phyloP scores from a whole-genome alignment of 345 rosid genomes.

The Populus alba region DNA sequence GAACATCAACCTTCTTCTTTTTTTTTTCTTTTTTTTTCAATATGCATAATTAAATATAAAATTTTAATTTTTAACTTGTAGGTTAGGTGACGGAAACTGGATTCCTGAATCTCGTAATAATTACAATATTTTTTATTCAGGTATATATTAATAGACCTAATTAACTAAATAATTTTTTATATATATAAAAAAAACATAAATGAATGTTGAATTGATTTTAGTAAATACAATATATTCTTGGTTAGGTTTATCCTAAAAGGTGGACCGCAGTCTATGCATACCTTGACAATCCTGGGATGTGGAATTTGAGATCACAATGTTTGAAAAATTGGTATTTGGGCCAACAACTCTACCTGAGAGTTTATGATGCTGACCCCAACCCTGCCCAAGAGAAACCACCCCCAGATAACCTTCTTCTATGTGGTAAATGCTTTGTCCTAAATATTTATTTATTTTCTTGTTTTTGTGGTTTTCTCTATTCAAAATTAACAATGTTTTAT shows the following conservation, averaged over 20 bases:
- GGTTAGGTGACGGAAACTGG: conserved; percentile 65
- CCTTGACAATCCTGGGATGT: conserved; percentile 89
- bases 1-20: no score
- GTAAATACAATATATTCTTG: background rate
- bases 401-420: conserved; percentile 54
- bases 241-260: conserved; percentile 60
- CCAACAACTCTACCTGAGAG: conserved; percentile 66
- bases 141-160: conserved; percentile 6
- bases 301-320: conserved; percentile 83
- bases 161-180: no score
- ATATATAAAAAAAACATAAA: no score
- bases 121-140: conserved; percentile 55
- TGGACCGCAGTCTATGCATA: conserved; percentile 65
- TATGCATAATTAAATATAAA: background rate
- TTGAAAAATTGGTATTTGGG: conserved; percentile 71
- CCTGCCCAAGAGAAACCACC: conserved; percentile 60
- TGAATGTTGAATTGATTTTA: no score
- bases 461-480: background rate
- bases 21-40: no score
- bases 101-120: conserved; percentile 28
- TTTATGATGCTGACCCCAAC: conserved; percentile 59
- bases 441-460: background rate
- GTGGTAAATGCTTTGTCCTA: conserved; percentile 38
- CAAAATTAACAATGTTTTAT: no score
- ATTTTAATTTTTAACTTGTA: background rate